Percentiles rank a stretch among this genome's conserved stretches.
Evolutionary conservation across 2,329 filamentous ascomycete genomes (phyloP).

Genomic region (Penicillium sp.): DNA sequence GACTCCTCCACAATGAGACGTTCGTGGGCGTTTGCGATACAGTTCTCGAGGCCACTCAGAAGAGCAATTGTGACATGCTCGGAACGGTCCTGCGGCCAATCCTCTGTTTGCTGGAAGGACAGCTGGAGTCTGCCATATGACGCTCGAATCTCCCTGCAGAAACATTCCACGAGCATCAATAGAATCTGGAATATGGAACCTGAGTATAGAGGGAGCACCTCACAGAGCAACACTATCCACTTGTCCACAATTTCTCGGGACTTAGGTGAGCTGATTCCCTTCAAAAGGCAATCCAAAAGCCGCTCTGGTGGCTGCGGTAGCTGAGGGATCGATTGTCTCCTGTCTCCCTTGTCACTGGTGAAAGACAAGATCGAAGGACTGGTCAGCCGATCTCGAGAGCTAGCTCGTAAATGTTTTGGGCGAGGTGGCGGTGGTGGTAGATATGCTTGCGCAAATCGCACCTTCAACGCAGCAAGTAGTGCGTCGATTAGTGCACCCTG

Average conservation of each 20-base stretch:
- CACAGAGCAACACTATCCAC: slow-evolving; percentile 82
- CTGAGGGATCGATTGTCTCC: slow-evolving; percentile 27
- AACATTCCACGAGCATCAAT: slow-evolving; percentile 83
- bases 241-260: slow-evolving; percentile 80
- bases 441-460: slow-evolving; percentile 46
- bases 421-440: slow-evolving; percentile 28
- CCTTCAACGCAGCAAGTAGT: slow-evolving; percentile 69
- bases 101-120: slow-evolving; percentile 40
- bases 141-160: slow-evolving; percentile 72
- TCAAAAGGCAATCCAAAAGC: slow-evolving; percentile 74
- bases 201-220: slow-evolving; percentile 79
- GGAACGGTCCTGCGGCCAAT: slow-evolving; percentile 49
- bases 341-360: slow-evolving; percentile 44
- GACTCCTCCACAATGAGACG: slow-evolving; percentile 74
- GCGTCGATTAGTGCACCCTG: slow-evolving; percentile 77
- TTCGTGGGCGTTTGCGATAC: slow-evolving; percentile 83
- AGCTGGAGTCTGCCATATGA: slow-evolving; percentile 69
- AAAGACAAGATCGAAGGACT: slow-evolving; percentile 46
- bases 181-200: slow-evolving; percentile 85
- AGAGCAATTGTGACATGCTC: slow-evolving; percentile 67
- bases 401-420: slow-evolving; percentile 35
- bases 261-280: slow-evolving; percentile 70
- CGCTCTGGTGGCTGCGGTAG: slow-evolving; percentile 57
- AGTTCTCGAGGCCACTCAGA: slow-evolving; percentile 87
- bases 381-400: slow-evolving; percentile 39